Evolutionary conservation across 2,329 filamentous ascomycete species (phyloP).

Genomic region (Ciborinia camelliae): DNA sequence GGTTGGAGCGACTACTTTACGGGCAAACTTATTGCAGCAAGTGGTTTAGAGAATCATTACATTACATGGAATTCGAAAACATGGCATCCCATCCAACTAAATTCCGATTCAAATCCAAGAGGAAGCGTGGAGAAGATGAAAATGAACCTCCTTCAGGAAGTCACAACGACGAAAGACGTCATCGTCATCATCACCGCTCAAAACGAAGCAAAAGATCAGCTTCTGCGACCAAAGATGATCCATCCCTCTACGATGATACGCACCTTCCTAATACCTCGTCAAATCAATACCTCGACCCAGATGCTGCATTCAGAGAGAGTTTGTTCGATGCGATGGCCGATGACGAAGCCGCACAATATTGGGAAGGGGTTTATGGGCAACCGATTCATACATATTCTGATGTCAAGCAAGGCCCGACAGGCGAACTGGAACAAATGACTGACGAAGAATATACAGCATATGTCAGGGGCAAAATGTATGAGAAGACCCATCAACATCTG

Average conservation of each 20-base stretch:
- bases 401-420: conserved; percentile 44
- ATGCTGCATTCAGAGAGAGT: conserved; percentile 82
- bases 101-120: conserved; percentile 36
- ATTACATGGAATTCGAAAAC: conserved; percentile 14
- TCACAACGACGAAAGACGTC: conserved; percentile 24
- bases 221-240: conserved; percentile 34
- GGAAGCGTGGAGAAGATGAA: conserved; percentile 23
- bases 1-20: not conserved
- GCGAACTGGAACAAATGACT: conserved; percentile 75
- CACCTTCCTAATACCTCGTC: conserved; percentile 41
- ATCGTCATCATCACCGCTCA: conserved; percentile 32
- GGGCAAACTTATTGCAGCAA: no score
- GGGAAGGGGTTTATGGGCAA: conserved; percentile 95
- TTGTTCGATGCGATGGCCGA: conserved; percentile 96
- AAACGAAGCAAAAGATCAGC: conserved; percentile 31
- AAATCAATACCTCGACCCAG: conserved; percentile 53
- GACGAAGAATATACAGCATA: conserved; percentile 89
- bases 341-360: conserved; percentile 92
- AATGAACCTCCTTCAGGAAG: conserved; percentile 19
- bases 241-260: conserved; percentile 41
- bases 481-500: conserved; percentile 83
- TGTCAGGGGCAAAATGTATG: conserved; percentile 90
- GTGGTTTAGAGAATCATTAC: not conserved
- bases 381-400: conserved; percentile 77
- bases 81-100: conserved; percentile 25